A percentile compares a stretch with the other conserved stretches of the same genome.
Conservation (phyloP, 2,329 filamentous ascomycete genomes). For the Epichloe elymi region DNA sequence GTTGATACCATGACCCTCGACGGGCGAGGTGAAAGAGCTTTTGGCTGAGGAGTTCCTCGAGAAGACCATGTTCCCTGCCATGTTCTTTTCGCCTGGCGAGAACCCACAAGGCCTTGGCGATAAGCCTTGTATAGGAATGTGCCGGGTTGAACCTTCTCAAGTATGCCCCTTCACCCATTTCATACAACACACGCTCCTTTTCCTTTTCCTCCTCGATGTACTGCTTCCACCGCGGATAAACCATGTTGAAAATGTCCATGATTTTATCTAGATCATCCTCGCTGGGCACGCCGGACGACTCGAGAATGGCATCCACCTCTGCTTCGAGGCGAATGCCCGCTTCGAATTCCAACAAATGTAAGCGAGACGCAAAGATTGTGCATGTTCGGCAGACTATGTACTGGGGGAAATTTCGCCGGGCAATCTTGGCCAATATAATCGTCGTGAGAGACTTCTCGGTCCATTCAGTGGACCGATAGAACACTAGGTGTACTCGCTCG, state of each 20-base stretch:
- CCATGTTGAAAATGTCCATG: constrained; percentile 55
- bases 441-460: constrained; percentile 93
- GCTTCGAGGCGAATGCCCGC: constrained; percentile 71
- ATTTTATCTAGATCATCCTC: constrained; percentile 54
- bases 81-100: constrained; percentile 75
- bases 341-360: constrained; percentile 76
- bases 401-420: constrained; percentile 71
- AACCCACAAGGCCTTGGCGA: constrained; percentile 74
- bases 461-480: constrained; percentile 93
- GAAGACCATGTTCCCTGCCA: constrained; percentile 57
- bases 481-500: constrained; percentile 87
- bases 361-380: constrained; percentile 73
- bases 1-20: constrained; percentile 87
- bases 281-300: constrained; percentile 59
- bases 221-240: constrained; percentile 69
- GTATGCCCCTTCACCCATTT: constrained; percentile 77
- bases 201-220: constrained; percentile 60
- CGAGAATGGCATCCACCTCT: constrained; percentile 67
- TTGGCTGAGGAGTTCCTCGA: constrained; percentile 66
- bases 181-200: constrained; percentile 67
- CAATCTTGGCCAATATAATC: constrained; percentile 85
- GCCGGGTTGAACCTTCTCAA: constrained; percentile 79
- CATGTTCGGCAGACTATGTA: constrained; percentile 84
- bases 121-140: constrained; percentile 84
- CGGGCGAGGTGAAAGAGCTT: constrained; percentile 73